Conservation (phyloP, 352 stramenopile genomes). For the Pythium utonaiense region DNA sequence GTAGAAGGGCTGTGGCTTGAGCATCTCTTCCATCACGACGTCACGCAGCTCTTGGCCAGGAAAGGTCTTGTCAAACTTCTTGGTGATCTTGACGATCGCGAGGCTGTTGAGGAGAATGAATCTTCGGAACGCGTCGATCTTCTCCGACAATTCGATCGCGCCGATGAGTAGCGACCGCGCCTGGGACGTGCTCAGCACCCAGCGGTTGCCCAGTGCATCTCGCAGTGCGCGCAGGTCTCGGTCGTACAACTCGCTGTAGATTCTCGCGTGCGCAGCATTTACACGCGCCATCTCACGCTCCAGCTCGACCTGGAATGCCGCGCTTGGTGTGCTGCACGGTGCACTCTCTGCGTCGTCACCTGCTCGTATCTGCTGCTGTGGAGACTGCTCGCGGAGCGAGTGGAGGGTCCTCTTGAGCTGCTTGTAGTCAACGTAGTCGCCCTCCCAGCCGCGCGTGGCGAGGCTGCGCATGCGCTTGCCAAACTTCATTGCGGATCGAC, state of each 20-base stretch:
- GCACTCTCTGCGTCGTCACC: not conserved
- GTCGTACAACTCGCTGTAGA: constrained; percentile 46
- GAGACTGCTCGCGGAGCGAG: constrained; percentile 10
- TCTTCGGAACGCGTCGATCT: constrained; percentile 68
- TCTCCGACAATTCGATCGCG: constrained; percentile 53
- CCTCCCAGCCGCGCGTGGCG: constrained; percentile 47
- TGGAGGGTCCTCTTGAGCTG: constrained; percentile 69
- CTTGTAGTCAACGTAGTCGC: constrained; percentile 84
- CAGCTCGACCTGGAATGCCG: constrained; percentile 28
- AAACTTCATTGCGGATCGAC: constrained; percentile 59
- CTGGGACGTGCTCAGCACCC: constrained; percentile 52
- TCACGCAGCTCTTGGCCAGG: constrained; percentile 28
- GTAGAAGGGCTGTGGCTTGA: constrained; percentile 64
- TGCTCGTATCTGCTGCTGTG: not conserved
- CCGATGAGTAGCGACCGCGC: constrained; percentile 51
- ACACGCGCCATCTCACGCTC: constrained; percentile 51
- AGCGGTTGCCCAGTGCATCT: constrained; percentile 43
- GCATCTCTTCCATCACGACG: constrained; percentile 44
- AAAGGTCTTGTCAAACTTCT: constrained; percentile 74
- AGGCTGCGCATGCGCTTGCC: constrained; percentile 78
- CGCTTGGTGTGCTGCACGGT: constrained; percentile 18
- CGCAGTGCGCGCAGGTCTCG: constrained; percentile 36
- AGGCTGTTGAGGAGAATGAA: constrained; percentile 80
- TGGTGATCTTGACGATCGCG: constrained; percentile 77
- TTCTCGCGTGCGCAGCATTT: constrained; percentile 53